Percentiles rank a stretch among this genome's conserved stretches.
phyloP scores from a whole-genome alignment of 2,329 filamentous ascomycete species.

The Phyllosticta citribraziliensis region DNA sequence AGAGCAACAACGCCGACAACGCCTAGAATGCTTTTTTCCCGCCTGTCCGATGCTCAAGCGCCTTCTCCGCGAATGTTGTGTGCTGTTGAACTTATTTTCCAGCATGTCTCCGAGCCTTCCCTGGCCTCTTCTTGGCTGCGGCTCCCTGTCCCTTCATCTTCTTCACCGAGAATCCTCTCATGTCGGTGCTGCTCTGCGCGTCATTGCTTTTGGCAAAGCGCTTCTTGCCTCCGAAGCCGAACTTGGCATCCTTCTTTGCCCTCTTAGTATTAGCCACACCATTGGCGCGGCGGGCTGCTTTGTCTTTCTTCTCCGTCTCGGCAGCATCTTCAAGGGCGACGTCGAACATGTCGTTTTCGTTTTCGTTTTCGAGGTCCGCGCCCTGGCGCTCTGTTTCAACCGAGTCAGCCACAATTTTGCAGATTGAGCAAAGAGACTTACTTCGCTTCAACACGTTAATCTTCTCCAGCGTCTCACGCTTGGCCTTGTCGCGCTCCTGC shows the following conservation, averaged over 20 bases:
- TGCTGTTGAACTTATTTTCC: not conserved
- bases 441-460: slow-evolving; percentile 92
- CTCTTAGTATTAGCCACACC: slow-evolving; percentile 56
- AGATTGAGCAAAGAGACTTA: slow-evolving; percentile 42
- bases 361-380: slow-evolving; percentile 51
- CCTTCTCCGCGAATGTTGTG: not conserved
- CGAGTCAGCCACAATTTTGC: not conserved
- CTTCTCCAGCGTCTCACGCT: slow-evolving; percentile 89
- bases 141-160: slow-evolving; percentile 61
- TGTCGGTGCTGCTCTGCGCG: slow-evolving; percentile 69
- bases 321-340: slow-evolving; percentile 66
- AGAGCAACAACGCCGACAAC: slow-evolving; percentile 2
- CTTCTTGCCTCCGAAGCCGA: slow-evolving; percentile 95
- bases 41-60: not conserved
- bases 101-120: slow-evolving; percentile 29
- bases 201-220: slow-evolving; percentile 82
- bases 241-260: slow-evolving; percentile 90
- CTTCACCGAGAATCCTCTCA: slow-evolving; percentile 69
- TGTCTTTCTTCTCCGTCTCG: slow-evolving; percentile 39
- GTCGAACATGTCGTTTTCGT: slow-evolving; percentile 85
- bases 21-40: slow-evolving; percentile 4
- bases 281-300: slow-evolving; percentile 30
- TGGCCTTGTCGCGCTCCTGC: slow-evolving; percentile 86
- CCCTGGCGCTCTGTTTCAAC: slow-evolving; percentile 66
- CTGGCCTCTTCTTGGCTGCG: slow-evolving; percentile 23